These are phyloP conservation scores for Chaetoceros tenuissimus DNA, from an alignment of 108 stramenopile genomes.

Conservation along the genomic window DNA sequence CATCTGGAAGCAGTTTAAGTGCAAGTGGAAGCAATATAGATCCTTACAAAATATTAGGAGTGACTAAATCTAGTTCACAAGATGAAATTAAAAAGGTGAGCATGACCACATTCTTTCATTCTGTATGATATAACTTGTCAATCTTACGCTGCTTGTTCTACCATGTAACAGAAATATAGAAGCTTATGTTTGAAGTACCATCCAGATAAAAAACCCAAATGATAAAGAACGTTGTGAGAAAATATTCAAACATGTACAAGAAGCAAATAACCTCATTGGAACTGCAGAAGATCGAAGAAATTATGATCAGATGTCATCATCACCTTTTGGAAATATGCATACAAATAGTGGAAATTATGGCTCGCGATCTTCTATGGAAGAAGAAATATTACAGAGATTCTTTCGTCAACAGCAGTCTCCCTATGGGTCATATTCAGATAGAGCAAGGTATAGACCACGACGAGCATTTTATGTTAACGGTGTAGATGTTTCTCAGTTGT, in stretches of 20 bases:
- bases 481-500: conserved; percentile 11
- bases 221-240: conserved; percentile 37
- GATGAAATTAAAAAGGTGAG: conserved; percentile 31
- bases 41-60: conserved; percentile 53
- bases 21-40: conserved; percentile 11
- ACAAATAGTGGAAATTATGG: too few relatives aligned
- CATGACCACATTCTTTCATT: neutral
- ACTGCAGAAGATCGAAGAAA: conserved; percentile 32
- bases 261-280: conserved; percentile 60
- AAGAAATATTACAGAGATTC: too few relatives aligned
- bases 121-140: neutral
- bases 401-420: too few relatives aligned
- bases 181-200: conserved; percentile 58
- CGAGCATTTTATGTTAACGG: conserved; percentile 12
- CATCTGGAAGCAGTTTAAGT: too few relatives aligned
- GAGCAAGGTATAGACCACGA: too few relatives aligned
- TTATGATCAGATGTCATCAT: conserved; percentile 23
- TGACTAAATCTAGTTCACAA: conserved; percentile 26
- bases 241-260: conserved; percentile 64
- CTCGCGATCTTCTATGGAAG: too few relatives aligned
- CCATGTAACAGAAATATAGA: conserved; percentile 30
- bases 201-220: conserved; percentile 60
- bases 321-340: too few relatives aligned
- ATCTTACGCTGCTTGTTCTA: neutral
- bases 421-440: too few relatives aligned